Evolutionary conservation across 306 rosid genomes (phyloP).

Genomic region (Medicago lupulina): DNA sequence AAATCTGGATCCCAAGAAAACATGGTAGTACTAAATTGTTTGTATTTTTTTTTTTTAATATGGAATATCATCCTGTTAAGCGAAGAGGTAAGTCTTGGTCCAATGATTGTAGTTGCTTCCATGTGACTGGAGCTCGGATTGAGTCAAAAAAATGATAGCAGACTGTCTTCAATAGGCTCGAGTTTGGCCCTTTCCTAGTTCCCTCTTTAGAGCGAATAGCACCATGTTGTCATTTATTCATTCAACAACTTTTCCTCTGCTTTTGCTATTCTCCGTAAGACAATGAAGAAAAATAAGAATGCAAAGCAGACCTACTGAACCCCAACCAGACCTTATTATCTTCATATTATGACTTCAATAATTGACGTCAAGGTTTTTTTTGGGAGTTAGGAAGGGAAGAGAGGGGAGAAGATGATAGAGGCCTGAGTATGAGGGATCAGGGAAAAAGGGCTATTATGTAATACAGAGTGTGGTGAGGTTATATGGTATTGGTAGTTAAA

Average conservation of each 20-base stretch:
- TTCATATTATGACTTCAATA: slow-evolving; percentile 16
- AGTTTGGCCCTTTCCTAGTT: slow-evolving; percentile 2
- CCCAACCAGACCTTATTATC: background rate
- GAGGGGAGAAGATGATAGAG: background rate
- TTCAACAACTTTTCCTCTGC: background rate
- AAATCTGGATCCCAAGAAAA: slow-evolving; percentile 14
- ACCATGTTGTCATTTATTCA: background rate
- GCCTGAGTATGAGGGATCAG: background rate
- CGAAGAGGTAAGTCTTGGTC: background rate
- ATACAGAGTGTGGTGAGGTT: too few relatives aligned
- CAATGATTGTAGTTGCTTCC: background rate
- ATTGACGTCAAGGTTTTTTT: slow-evolving; percentile 14
- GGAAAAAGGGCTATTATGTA: too few relatives aligned
- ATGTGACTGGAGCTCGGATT: background rate
- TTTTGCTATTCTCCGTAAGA: background rate
- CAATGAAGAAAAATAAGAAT: background rate
- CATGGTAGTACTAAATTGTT: background rate
- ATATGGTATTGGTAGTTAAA: too few relatives aligned
- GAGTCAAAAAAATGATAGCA: background rate
- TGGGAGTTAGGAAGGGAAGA: background rate
- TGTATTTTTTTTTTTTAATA: slow-evolving; percentile 29
- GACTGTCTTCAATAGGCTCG: background rate
- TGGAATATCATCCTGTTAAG: slow-evolving; percentile 25
- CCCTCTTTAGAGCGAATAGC: background rate
- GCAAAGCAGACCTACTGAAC: background rate